Base-by-base conservation (phyloP, 768 basidiomycete species). In the Grammothele lineata region DNA sequence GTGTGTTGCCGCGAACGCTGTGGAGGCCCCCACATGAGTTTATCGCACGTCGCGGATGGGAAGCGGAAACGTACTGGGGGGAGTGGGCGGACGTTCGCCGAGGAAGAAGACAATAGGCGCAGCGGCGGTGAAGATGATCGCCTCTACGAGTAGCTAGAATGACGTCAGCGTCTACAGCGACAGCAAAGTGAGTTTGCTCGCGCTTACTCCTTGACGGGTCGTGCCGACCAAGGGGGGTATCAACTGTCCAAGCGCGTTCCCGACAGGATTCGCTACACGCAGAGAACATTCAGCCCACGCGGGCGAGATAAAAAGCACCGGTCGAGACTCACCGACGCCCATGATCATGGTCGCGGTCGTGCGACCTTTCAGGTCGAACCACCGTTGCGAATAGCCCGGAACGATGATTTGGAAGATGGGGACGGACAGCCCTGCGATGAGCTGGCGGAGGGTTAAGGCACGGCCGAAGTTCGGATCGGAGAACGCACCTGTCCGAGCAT, bases 361-460 rank as follows among this genome's bases (percentile, higher is more conserved):
- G 34, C 90, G 74, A 12, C 83, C 80, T 48, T 76, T 70, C 38
- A 90, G 65, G 50, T 85, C 80, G 57, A 92, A 92, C 90, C 90
- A 92, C 25, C 67, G 77, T 60, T 92, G 86, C 0, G 89, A 90
- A 63, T 85, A 92, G 43, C 78, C 82, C 1, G 90, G 87, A 5
- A 85, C 85, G 8, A 91, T 66, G 21, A 92, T 76, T 65, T 88
- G 87, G 62, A 80, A 91, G 12, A 83, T 68, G 3, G 88, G 81
- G 58, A 88, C 85, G 2, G 85, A 70, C 37, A 87, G 63, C 1
- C 77, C 78, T 6, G 77, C 72, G 33, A 90, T 72, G 14, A 82
- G 54, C 87, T 89, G 47, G 23, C 12, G 18, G 11, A 36, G 18
- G 1, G 22, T 0, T 19, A 37, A 27, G 3, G 8, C 3, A 4